Evolutionary conservation across 73 alveolate species (phyloP).

Genomic region (Uronychia binucleata): DNA sequence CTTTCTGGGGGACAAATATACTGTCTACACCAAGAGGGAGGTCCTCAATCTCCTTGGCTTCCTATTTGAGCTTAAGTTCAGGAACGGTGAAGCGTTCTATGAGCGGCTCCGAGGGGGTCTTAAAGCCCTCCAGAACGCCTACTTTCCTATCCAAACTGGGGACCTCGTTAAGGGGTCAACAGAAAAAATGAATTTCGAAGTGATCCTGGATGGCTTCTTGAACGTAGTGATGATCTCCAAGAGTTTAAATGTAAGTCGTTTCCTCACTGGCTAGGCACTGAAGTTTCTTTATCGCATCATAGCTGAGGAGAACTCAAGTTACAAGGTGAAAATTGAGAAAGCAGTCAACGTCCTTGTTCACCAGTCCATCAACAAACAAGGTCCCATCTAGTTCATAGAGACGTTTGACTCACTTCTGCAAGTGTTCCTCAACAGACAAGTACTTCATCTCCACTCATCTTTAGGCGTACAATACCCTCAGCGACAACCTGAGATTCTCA

Average conservation of each 20-base stretch:
- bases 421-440: constrained; percentile 10
- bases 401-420: constrained; percentile 8
- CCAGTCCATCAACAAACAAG: constrained; percentile 25
- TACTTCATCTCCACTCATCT: too few species aligned
- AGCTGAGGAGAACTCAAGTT: constrained; percentile 51
- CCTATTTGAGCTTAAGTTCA: background rate
- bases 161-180: constrained; percentile 33
- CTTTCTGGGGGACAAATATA: constrained; percentile 13
- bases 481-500: constrained; percentile 58
- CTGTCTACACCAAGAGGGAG: constrained; percentile 29
- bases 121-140: constrained; percentile 20
- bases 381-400: background rate
- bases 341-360: constrained; percentile 25
- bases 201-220: constrained; percentile 50
- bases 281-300: constrained; percentile 46
- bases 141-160: constrained; percentile 57
- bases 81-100: background rate
- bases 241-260: constrained; percentile 31
- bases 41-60: constrained; percentile 27
- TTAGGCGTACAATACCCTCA: constrained; percentile 13
- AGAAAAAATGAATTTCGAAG: constrained; percentile 33
- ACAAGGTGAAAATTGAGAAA: constrained; percentile 38
- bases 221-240: constrained; percentile 29
- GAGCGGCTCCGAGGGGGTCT: constrained; percentile 13
- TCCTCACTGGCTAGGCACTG: constrained; percentile 13